Evolutionary conservation across 176 grass and related monocot species (phyloP).

Genomic region (Oryza rufipogon): DNA sequence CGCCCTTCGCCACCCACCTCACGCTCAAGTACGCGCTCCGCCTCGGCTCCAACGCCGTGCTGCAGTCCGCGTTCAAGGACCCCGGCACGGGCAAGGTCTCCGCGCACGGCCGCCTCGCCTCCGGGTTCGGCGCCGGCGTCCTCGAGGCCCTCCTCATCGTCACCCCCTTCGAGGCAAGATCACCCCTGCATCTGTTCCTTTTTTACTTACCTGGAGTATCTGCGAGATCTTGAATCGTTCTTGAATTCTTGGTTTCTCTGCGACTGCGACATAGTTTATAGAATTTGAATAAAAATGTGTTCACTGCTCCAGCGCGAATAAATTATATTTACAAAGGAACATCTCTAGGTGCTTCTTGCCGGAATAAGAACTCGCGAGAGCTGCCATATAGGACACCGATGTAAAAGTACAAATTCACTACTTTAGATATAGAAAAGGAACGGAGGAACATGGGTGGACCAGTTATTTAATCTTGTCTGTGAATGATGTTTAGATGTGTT

Average conservation of each 20-base stretch:
- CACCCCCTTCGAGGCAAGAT: conserved; percentile 94
- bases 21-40: conserved; percentile 98
- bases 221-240: conserved; percentile 1
- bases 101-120: conserved; percentile 58
- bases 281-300: neutral
- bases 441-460: neutral
- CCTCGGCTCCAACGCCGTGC: conserved; percentile 88
- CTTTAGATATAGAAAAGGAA: conserved; percentile 4
- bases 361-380: conserved; percentile 3
- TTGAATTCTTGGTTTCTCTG: neutral
- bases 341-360: neutral
- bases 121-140: conserved; percentile 91
- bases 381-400: neutral
- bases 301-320: neutral
- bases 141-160: conserved; percentile 95
- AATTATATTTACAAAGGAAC: neutral
- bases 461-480: conserved; percentile 6
- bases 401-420: neutral
- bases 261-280: conserved; percentile 1
- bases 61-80: conserved; percentile 96
- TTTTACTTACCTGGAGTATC: neutral
- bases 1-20: conserved; percentile 96
- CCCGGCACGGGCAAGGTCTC: conserved; percentile 67
- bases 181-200: neutral
- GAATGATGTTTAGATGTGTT: neutral